Evolutionary conservation across 495 filamentous ascomycete species (phyloP).

Genomic region (Entonaema liquescens): DNA sequence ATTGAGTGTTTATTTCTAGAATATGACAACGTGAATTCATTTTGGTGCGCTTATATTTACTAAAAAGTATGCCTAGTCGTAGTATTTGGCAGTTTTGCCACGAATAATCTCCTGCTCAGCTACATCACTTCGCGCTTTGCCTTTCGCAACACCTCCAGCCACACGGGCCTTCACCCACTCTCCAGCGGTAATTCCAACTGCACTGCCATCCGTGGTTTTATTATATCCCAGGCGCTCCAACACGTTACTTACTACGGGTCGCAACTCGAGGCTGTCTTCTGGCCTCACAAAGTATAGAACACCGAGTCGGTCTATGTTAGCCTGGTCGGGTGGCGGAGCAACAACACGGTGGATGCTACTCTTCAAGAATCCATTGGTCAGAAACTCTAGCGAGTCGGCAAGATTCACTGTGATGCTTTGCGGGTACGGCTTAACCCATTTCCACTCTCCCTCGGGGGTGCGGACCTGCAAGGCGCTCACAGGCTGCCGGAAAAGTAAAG

Average conservation of each 20-base stretch:
- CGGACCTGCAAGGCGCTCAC: slow-evolving; percentile 62
- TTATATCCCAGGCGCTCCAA: slow-evolving; percentile 46
- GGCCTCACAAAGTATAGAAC: slow-evolving; percentile 59
- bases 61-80: slow-evolving; percentile 32
- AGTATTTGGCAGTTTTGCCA: slow-evolving; percentile 45
- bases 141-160: slow-evolving; percentile 31
- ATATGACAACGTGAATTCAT: not conserved
- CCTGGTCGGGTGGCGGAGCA: slow-evolving; percentile 60
- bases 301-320: slow-evolving; percentile 59
- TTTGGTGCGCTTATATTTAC: not conserved
- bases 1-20: not conserved
- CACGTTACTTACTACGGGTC: slow-evolving; percentile 46
- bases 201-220: slow-evolving; percentile 46
- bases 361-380: slow-evolving; percentile 62
- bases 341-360: slow-evolving; percentile 63
- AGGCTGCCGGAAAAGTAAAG: slow-evolving; percentile 63
- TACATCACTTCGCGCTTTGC: slow-evolving; percentile 36
- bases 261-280: slow-evolving; percentile 44
- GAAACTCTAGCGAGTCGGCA: slow-evolving; percentile 59
- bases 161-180: slow-evolving; percentile 56
- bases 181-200: slow-evolving; percentile 51
- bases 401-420: slow-evolving; percentile 64
- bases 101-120: slow-evolving; percentile 42
- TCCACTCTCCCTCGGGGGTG: slow-evolving; percentile 59
- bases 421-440: slow-evolving; percentile 60